Evolutionary conservation across 371 early-diverging fungal species (phyloP).

Genomic region (Rhizoclosmatium hyalinum): DNA sequence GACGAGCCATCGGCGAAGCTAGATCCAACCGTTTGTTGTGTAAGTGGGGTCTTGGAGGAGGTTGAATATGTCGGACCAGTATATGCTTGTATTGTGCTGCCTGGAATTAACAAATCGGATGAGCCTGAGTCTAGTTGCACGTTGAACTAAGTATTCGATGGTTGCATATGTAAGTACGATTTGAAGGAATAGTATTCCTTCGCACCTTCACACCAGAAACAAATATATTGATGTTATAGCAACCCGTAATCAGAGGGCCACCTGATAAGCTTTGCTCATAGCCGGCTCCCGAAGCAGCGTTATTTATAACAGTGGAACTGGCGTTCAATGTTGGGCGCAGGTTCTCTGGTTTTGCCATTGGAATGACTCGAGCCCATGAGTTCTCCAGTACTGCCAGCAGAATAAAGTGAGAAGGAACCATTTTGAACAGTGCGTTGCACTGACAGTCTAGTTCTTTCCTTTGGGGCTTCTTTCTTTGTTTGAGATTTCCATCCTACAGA

Average conservation of each 20-base stretch:
- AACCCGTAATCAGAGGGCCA: slow-evolving; percentile 34
- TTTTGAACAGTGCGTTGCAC: not conserved
- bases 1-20: slow-evolving; percentile 22
- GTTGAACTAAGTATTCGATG: slow-evolving; percentile 1
- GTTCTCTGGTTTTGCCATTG: not conserved
- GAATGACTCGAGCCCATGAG: not conserved
- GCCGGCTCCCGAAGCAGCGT: not conserved
- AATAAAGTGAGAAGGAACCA: not conserved
- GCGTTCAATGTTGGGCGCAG: not conserved
- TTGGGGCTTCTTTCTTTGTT: not conserved
- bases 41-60: slow-evolving; percentile 9
- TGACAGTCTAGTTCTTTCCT: too few species aligned
- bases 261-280: slow-evolving; percentile 21
- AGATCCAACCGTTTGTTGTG: not conserved
- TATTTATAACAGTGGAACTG: not conserved
- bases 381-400: not conserved
- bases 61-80: slow-evolving; percentile 24
- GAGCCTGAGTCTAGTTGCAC: slow-evolving; percentile 33
- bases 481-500: not conserved
- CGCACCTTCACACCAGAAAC: slow-evolving; percentile 12
- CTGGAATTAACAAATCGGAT: slow-evolving; percentile 33
- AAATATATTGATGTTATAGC: slow-evolving; percentile 26
- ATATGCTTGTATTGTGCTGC: slow-evolving; percentile 19
- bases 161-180: not conserved
- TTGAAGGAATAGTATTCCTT: not conserved